These are phyloP conservation scores for Artemisia tridentata DNA, from an alignment of 129 eudicot species.

Conservation along the genomic window DNA sequence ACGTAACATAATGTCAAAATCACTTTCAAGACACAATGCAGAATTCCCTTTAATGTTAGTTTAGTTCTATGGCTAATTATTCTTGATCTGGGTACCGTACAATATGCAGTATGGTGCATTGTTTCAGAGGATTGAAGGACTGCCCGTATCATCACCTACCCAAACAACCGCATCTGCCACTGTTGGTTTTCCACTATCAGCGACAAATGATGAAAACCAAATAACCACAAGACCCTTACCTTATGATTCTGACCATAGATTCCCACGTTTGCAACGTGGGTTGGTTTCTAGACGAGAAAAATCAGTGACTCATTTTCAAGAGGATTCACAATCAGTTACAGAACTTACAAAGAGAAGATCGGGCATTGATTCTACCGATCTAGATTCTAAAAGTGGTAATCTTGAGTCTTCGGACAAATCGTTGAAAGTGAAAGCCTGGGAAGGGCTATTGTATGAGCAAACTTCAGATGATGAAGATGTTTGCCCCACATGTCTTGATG, in stretches of 20 bases:
- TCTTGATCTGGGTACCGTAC: constrained; percentile 1
- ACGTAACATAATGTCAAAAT: no score
- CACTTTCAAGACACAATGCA: no score
- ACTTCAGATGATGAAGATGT: constrained; percentile 40
- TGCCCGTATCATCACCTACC: constrained; percentile 32
- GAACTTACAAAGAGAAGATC: constrained; percentile 37
- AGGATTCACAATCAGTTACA: constrained; percentile 35
- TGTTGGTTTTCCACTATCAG: constrained; percentile 27
- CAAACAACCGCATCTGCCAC: constrained; percentile 31
- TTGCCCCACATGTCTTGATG: constrained; percentile 41
- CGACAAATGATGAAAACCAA: constrained; percentile 26
- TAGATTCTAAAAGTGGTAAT: constrained; percentile 26
- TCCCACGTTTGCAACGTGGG: constrained; percentile 43
- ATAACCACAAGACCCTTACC: constrained; percentile 30
- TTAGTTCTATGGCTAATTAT: not conserved
- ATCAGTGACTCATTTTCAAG: constrained; percentile 39
- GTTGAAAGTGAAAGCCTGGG: constrained; percentile 29
- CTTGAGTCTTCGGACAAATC: constrained; percentile 34
- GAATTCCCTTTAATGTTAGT: no score
- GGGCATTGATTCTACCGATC: constrained; percentile 28
- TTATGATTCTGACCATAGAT: constrained; percentile 41
- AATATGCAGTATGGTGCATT: constrained; percentile 39
- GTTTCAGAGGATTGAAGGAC: constrained; percentile 43
- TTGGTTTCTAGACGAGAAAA: constrained; percentile 45
- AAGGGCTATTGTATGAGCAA: constrained; percentile 25